A percentile compares a stretch with the other conserved stretches of the same genome.
Conservation (phyloP, 331 rosid species). For the Pyrus hybrid region DNA sequence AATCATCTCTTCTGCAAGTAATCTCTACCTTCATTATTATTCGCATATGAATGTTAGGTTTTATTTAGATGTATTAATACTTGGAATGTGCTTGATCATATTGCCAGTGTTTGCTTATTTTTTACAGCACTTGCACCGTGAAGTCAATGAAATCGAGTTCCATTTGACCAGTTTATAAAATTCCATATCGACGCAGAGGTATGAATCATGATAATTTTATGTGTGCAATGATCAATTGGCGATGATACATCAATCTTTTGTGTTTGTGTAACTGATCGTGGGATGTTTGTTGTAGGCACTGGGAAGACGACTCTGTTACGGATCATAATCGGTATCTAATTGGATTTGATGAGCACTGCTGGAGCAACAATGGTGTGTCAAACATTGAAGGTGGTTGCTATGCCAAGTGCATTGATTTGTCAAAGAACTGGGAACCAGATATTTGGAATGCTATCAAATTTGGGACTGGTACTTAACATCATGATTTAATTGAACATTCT, state of each 20-base stretch:
- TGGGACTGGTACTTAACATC: conserved; percentile 55
- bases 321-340: conserved; percentile 72
- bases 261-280: neutral
- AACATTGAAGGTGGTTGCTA: conserved; percentile 97
- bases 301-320: conserved; percentile 84
- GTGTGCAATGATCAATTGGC: neutral
- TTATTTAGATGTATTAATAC: too few relatives aligned
- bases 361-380: conserved; percentile 77
- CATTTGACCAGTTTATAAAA: conserved; percentile 76
- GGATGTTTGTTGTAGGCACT: conserved; percentile 36
- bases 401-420: conserved; percentile 88
- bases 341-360: conserved; percentile 92
- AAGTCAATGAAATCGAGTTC: conserved; percentile 70
- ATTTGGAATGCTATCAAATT: conserved; percentile 91
- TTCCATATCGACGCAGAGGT: conserved; percentile 85
- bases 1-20: too few relatives aligned
- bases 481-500: neutral
- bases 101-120: too few relatives aligned
- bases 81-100: too few relatives aligned
- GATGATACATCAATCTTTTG: neutral
- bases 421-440: conserved; percentile 78
- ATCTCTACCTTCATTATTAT: too few relatives aligned
- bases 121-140: conserved; percentile 53
- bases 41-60: too few relatives aligned
- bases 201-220: neutral